These are phyloP conservation scores for Zizania palustris DNA, from an alignment of 202 grass and related monocot species.

Conservation along the genomic window DNA sequence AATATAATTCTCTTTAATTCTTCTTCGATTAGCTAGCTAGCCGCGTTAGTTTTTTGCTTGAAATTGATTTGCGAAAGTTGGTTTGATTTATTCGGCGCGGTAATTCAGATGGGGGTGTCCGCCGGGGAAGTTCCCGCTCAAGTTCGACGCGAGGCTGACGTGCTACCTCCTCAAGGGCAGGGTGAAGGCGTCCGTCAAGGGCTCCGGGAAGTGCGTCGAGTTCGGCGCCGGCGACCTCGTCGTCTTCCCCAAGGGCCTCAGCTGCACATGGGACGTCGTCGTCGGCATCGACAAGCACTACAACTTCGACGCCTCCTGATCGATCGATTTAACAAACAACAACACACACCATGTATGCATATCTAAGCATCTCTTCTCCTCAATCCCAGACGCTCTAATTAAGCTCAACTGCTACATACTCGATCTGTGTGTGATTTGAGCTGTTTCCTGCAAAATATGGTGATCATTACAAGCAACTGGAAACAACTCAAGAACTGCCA, in stretches of 20 bases:
- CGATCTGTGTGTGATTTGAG: not conserved
- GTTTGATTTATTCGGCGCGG: not conserved
- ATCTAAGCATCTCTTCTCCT: not conserved
- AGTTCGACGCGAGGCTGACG: conserved; percentile 80
- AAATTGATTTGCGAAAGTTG: not conserved
- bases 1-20: not conserved
- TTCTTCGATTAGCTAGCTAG: not conserved
- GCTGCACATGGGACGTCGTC: conserved; percentile 93
- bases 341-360: not conserved
- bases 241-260: conserved; percentile 84
- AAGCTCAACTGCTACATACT: not conserved
- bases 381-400: not conserved
- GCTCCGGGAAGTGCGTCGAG: conserved; percentile 67
- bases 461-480: not conserved
- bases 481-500: not conserved
- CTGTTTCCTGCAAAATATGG: not conserved
- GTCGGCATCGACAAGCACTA: conserved; percentile 89
- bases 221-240: conserved; percentile 93
- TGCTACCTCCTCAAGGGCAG: conserved; percentile 87
- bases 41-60: not conserved
- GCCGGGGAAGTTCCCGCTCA: conserved; percentile 79
- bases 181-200: conserved; percentile 75
- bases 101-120: conserved; percentile 78
- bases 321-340: not conserved
- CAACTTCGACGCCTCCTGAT: conserved; percentile 82